phyloP scores from a whole-genome alignment of 345 rosid species.

The Salix brachista region DNA sequence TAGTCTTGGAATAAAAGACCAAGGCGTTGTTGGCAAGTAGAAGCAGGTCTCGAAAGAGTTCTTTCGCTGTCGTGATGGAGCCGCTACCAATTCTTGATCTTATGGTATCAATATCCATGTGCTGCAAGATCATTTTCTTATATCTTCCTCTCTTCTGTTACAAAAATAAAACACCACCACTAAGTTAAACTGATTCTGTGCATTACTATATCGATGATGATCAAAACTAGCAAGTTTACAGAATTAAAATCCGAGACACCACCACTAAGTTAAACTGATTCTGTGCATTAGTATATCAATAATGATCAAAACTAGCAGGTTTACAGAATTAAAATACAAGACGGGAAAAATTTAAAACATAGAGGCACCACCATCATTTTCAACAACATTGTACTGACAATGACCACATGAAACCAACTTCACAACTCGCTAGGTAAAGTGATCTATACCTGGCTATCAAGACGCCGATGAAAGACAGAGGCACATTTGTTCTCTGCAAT shows the following conservation, averaged over 20 bases:
- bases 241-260: neutral
- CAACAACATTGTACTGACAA: no score
- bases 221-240: neutral
- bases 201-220: neutral
- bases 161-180: neutral
- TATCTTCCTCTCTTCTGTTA: constrained; percentile 83
- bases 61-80: constrained; percentile 43
- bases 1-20: constrained; percentile 69
- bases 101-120: constrained; percentile 70
- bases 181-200: constrained; percentile 4
- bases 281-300: neutral
- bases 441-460: constrained; percentile 76
- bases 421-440: neutral
- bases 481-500: constrained; percentile 54
- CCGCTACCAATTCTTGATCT: constrained; percentile 49
- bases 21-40: constrained; percentile 71
- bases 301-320: neutral
- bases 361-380: no score
- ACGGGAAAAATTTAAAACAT: no score
- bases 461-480: constrained; percentile 52
- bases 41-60: constrained; percentile 65
- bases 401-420: neutral
- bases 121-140: constrained; percentile 67
- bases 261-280: constrained; percentile 13
- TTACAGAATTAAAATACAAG: neutral